These are phyloP conservation scores for Nakataea oryzae DNA, from an alignment of 2,329 filamentous ascomycete genomes.

Conservation along the genomic window DNA sequence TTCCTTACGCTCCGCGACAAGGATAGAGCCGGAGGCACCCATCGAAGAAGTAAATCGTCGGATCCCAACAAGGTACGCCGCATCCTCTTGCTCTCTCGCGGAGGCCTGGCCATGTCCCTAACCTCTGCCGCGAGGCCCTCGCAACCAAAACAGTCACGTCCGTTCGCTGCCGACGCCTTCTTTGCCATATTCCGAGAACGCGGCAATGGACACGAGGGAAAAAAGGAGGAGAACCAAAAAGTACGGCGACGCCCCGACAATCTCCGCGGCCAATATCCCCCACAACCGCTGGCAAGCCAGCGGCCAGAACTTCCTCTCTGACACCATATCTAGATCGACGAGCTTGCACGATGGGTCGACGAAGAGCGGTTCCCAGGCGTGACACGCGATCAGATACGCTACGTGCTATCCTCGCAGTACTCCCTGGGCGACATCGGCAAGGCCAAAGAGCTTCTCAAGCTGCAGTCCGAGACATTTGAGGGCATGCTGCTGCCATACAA, in stretches of 20 bases:
- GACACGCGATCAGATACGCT: slow-evolving; percentile 45
- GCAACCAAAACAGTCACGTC: not conserved
- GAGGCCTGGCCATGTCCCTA: not conserved
- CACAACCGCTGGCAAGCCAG: too few relatives aligned
- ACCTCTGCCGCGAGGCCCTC: not conserved
- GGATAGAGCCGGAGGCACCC: slow-evolving; percentile 26
- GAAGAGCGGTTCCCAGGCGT: slow-evolving; percentile 35
- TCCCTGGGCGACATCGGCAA: slow-evolving; percentile 61
- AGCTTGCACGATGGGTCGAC: slow-evolving; percentile 26
- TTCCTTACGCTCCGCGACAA: slow-evolving; percentile 65
- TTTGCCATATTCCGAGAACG: not conserved
- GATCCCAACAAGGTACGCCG: slow-evolving; percentile 41
- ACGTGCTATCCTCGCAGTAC: slow-evolving; percentile 49
- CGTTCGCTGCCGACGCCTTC: not conserved
- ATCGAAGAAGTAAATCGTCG: slow-evolving; percentile 44
- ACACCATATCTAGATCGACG: slow-evolving; percentile 23
- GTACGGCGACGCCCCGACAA: not conserved
- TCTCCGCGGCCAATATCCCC: not conserved
- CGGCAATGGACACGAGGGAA: not conserved
- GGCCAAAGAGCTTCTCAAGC: slow-evolving; percentile 63
- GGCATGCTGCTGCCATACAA: slow-evolving; percentile 70
- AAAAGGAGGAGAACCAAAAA: not conserved
- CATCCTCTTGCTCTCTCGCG: not conserved
- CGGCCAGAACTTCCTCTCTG: not conserved
- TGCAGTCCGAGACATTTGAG: slow-evolving; percentile 72